Evolutionary conservation across 1,284 basidiomycete genomes (phyloP), one percentile per base, ranked within the genome.

Genomic region (Porogramme epimiltina): DNA sequence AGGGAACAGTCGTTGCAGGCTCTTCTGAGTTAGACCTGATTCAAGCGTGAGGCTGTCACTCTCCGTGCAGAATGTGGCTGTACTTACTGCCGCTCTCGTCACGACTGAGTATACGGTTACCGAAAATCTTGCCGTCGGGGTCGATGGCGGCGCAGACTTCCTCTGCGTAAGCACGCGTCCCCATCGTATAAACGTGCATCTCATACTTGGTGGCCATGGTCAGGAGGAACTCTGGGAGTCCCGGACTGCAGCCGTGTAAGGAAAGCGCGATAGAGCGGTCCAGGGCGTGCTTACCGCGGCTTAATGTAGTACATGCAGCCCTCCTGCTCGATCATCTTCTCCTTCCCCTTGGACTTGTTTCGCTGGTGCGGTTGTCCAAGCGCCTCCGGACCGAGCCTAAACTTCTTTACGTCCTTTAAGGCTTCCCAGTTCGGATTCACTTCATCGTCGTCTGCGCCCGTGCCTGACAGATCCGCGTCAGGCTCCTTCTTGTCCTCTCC

Each of bases 181-280:
- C 96, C 95, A 99, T 99, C 23, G 96, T 99, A 73, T 99, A 99
- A 45, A 99, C 95, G 70, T 99, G 96, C 91, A 99, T 93, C 73
- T 99, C 94, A 72, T 97, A 99, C 64, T 89, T 87, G 50, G 79
- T 72, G 40, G 90, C 82, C 59, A 92, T 80, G 41, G 80, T 74
- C 54, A 77, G 70, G 45, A 99, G 77, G 67, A 99, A 98, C 39
- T 82, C 75, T 42, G 79, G 72, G 70, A 95, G 82, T n/a, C 94
- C 93, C 0, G 96, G 96, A 59, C 96, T 95, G 60, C 51, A 38
- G 54, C 37, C 57, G 47, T 54, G 60, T 49, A 15, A 33, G 11
- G 24, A 19, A 37, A 5, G 34, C 34, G 8, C 16, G n/a, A 37
- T 6, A 13, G 9, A 9, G n/a, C 28, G 28, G 31, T 28, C 31